phyloP scores from a whole-genome alignment of 352 stramenopile genomes.

The Thraustochytrium striatum region DNA sequence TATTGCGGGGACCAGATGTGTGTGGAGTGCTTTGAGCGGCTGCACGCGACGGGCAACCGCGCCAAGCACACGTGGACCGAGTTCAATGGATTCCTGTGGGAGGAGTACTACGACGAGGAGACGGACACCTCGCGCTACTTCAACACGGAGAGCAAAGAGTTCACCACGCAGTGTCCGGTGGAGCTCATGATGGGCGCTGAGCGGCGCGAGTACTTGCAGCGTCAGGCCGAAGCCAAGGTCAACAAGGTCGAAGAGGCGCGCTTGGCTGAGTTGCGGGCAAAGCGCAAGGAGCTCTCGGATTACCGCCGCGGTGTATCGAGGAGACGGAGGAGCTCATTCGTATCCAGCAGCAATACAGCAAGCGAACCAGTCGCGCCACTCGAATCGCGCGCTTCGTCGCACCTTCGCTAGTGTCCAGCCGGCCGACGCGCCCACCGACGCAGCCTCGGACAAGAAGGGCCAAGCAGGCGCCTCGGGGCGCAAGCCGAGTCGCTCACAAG shows the following conservation, averaged over 20 bases:
- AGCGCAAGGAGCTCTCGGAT: constrained; percentile 7
- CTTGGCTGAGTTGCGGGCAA: not conserved
- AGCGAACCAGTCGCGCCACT: not conserved
- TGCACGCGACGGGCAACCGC: not conserved
- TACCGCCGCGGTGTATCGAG: constrained; percentile 2
- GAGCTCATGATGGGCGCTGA: constrained; percentile 45
- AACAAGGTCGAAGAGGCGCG: not conserved
- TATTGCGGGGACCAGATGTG: constrained; percentile 46
- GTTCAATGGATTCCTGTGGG: constrained; percentile 35
- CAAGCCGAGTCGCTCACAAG: no score
- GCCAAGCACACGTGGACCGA: constrained; percentile 14
- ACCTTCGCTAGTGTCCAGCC: not conserved
- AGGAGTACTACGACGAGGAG: constrained; percentile 42
- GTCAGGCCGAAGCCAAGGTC: not conserved
- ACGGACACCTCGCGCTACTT: constrained; percentile 6
- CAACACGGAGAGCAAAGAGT: constrained; percentile 39
- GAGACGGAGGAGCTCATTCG: not conserved
- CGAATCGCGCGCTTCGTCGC: not conserved
- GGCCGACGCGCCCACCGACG: not conserved
- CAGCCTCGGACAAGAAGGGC: not conserved
- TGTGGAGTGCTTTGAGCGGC: constrained; percentile 3
- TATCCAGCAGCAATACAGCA: not conserved
- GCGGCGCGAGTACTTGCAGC: constrained; percentile 2
- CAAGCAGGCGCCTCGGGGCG: no score
- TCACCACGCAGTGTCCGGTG: constrained; percentile 16